phyloP scores from a whole-genome alignment of 1,284 basidiomycete genomes.

The Ceratobasidium sp. region DNA sequence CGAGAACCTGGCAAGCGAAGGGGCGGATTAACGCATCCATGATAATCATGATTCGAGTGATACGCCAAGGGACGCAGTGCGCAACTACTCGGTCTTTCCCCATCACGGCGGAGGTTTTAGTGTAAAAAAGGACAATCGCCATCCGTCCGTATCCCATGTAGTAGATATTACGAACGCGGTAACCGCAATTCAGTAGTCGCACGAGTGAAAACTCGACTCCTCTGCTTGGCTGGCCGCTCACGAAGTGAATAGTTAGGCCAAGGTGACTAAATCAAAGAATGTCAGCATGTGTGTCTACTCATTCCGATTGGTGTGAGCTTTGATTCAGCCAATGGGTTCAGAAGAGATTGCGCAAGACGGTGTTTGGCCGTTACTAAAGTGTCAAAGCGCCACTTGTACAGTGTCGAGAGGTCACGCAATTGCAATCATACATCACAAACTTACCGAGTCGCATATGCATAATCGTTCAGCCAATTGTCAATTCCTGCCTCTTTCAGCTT shows the following conservation, averaged over 20 bases:
- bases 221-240: background rate
- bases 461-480: background rate
- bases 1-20: background rate
- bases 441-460: background rate
- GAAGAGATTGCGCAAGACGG: too few relatives aligned
- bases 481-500: background rate
- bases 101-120: background rate
- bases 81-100: conserved; percentile 7
- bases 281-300: too few relatives aligned
- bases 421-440: too few relatives aligned
- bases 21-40: background rate
- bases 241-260: background rate
- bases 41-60: background rate
- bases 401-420: too few relatives aligned
- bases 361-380: too few relatives aligned
- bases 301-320: too few relatives aligned
- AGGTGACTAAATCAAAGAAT: too few relatives aligned
- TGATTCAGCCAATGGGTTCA: too few relatives aligned
- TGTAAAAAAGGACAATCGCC: conserved; percentile 9
- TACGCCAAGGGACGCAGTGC: conserved; percentile 13
- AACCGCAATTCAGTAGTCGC: background rate
- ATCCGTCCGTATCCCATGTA: background rate
- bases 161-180: background rate
- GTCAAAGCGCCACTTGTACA: too few relatives aligned
- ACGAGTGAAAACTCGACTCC: background rate